Evolutionary conservation across 306 rosid species (phyloP), one percentile per base, ranked within the genome.

Genomic region (Acmispon strigosus): DNA sequence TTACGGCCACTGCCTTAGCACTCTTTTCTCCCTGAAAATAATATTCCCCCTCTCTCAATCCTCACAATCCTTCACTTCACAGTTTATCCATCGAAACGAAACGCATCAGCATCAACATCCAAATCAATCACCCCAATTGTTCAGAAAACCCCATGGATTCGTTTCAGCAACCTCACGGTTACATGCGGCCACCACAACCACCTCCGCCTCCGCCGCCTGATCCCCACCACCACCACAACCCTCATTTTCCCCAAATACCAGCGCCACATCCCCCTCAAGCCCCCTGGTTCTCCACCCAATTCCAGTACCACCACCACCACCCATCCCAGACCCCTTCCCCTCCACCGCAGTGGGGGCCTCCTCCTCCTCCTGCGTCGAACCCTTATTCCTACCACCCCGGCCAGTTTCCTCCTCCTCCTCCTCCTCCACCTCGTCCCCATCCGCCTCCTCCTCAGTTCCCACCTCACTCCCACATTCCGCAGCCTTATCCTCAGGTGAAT

Each of bases 301-400:
- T 82, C 73, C 97, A 94, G 76, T 90, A 85, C 80, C 37, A 32
- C 37, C 32, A 32, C 37, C 32, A 22, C 2, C 90, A 80, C 69
- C 63, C 89, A n/a, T 81, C 89, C 13, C 95, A 87, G 10, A 57
- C 90, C 11, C 91, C 97, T 18, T 82, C 90, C 3, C 92, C 96
- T 58, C 89, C 86, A 4, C 72, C 82, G 4, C 97, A 87, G 90
- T 88, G 98, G 97, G 82, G 86, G 0, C 84, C 87, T 0, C 89
- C 80, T 0, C 80, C 75, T 19, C 81, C 75, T 80, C 75, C 87
- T 6, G 85, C 78, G 41, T 59, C 89, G 15, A 88, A 84, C 13
- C 74, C 87, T 71, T 92, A 86, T 60, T 79, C 96, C 12, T 73
- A 76, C 62, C 90, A 86, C 41, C 96, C 83, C 27, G 74, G 4